Conservation (phyloP, 495 filamentous ascomycete species). For the Penicillium egyptiacum region DNA sequence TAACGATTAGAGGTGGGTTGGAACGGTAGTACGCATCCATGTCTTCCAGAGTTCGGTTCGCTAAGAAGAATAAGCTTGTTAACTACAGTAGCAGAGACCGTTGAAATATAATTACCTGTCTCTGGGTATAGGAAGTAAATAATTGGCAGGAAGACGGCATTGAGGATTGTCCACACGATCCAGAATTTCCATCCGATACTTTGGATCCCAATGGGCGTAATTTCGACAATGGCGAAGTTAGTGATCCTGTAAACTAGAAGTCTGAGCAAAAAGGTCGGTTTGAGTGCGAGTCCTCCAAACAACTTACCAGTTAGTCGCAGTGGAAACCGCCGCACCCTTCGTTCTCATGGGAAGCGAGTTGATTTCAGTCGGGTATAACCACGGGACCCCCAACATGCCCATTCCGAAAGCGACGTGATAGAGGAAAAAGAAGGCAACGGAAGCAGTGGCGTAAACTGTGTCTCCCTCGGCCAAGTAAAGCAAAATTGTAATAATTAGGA, state of each 20-base stretch:
- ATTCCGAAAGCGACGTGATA: constrained; percentile 54
- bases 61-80: constrained; percentile 2
- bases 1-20: constrained; percentile 36
- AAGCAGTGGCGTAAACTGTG: constrained; percentile 37
- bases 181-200: constrained; percentile 59
- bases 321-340: constrained; percentile 57
- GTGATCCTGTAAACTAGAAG: constrained; percentile 36
- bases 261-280: too few species aligned
- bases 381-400: constrained; percentile 56
- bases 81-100: neutral
- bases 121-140: constrained; percentile 65
- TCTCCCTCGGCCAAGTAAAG: constrained; percentile 46
- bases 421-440: constrained; percentile 49
- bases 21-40: constrained; percentile 47
- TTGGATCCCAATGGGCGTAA: constrained; percentile 58
- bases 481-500: constrained; percentile 57
- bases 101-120: constrained; percentile 36
- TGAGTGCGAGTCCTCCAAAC: too few species aligned
- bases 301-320: constrained; percentile 57
- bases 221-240: constrained; percentile 61
- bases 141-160: constrained; percentile 57
- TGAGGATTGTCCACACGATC: constrained; percentile 61
- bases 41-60: constrained; percentile 47
- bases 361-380: constrained; percentile 65
- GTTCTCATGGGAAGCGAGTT: constrained; percentile 57